Percentiles rank a stretch among this genome's conserved stretches.
These are phyloP conservation scores for Boletus eberwhitei DNA, from an alignment of 768 basidiomycete genomes.

Conservation along the genomic window DNA sequence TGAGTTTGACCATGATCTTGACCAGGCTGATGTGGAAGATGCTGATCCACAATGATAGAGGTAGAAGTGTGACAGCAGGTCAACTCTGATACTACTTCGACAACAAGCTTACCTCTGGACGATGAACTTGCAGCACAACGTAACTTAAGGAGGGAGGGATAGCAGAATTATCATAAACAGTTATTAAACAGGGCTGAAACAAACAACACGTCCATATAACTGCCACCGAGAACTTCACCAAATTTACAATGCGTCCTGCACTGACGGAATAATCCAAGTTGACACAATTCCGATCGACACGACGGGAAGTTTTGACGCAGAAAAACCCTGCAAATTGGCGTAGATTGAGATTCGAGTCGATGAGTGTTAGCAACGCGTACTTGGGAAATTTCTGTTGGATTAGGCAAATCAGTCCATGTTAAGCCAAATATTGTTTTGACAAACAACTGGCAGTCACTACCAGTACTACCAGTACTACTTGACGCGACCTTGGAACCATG, in stretches of 20 bases:
- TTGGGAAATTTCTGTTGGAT: background rate
- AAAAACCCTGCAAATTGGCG: background rate
- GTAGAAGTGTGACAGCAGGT: background rate
- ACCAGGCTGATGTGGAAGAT: background rate
- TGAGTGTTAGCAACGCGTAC: too few relatives aligned
- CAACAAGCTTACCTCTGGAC: background rate
- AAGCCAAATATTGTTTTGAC: too few relatives aligned
- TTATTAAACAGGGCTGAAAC: background rate
- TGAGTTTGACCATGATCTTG: slow-evolving; percentile 19
- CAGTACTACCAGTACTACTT: too few relatives aligned
- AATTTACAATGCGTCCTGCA: too few relatives aligned
- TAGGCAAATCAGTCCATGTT: background rate
- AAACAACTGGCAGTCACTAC: too few relatives aligned
- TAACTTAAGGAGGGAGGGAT: background rate
- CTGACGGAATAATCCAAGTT: too few relatives aligned
- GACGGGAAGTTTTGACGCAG: background rate
- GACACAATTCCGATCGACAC: background rate
- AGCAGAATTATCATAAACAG: too few relatives aligned
- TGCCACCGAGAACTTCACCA: background rate
- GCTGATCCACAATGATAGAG: background rate
- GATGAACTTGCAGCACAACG: background rate
- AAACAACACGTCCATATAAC: slow-evolving; percentile 1
- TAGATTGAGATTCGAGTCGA: too few relatives aligned
- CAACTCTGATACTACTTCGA: background rate
- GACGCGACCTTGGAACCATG: slow-evolving; percentile 17